A percentile compares a stretch with the other conserved stretches of the same genome.
These are phyloP conservation scores for Penicillium sp. DNA, from an alignment of 2,329 filamentous ascomycete species.

Conservation along the genomic window DNA sequence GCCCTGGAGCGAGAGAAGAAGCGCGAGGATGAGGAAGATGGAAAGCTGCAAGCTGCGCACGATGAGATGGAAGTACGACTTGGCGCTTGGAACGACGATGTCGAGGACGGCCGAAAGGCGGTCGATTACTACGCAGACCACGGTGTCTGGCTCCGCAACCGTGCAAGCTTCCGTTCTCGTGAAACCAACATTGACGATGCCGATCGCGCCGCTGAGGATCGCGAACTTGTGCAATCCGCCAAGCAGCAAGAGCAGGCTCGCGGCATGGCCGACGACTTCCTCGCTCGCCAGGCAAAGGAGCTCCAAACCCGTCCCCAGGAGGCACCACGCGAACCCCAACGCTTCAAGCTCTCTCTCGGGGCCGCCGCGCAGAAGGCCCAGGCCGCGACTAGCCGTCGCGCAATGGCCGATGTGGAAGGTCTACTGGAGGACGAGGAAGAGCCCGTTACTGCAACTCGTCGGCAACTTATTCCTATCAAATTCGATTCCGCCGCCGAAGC, in stretches of 20 bases:
- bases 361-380: conserved; percentile 76
- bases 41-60: conserved; percentile 62
- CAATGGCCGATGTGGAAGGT: conserved; percentile 89
- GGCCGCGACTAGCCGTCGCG: conserved; percentile 64
- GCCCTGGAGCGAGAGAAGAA: conserved; percentile 83
- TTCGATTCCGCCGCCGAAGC: conserved; percentile 70
- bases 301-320: conserved; percentile 52
- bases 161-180: conserved; percentile 68
- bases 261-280: conserved; percentile 86
- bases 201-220: conserved; percentile 75
- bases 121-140: conserved; percentile 87
- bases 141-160: conserved; percentile 79
- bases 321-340: conserved; percentile 59
- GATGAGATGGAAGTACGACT: conserved; percentile 71
- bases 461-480: conserved; percentile 78
- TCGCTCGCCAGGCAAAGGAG: conserved; percentile 79
- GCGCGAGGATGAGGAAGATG: conserved; percentile 73
- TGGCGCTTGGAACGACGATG: conserved; percentile 83
- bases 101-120: conserved; percentile 69
- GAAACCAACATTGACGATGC: conserved; percentile 78
- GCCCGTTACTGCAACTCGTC: conserved; percentile 64
- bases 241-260: conserved; percentile 74
- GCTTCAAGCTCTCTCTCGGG: conserved; percentile 90
- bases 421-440: conserved; percentile 94
- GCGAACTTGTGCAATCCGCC: conserved; percentile 68